A percentile compares a stretch with the other conserved stretches of the same genome.
Evolutionary conservation across 768 basidiomycete genomes (phyloP).

Genomic region (Tricholoma flavovirens): DNA sequence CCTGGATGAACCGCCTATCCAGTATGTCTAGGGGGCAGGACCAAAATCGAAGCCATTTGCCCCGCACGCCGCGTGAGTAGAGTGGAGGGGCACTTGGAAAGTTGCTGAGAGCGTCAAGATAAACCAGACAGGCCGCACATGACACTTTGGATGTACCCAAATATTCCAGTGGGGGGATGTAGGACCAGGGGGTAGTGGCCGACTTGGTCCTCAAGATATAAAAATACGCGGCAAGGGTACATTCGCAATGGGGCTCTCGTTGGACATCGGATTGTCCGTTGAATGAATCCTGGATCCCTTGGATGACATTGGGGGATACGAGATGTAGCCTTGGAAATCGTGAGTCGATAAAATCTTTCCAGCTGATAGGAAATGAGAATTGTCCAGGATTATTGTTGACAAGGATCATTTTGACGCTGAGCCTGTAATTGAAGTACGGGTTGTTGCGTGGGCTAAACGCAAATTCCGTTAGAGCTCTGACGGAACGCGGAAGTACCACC

Average conservation of each 20-base stretch:
- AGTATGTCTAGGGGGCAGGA: not conserved
- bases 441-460: not conserved
- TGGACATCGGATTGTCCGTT: not conserved
- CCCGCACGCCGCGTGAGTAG: not conserved
- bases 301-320: not conserved
- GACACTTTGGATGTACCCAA: not conserved
- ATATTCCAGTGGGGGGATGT: not conserved
- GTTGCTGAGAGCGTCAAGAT: not conserved
- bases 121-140: not conserved
- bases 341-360: not conserved
- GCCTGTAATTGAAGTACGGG: not conserved
- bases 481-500: not conserved
- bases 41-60: not conserved
- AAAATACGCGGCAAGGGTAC: not conserved
- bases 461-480: not conserved
- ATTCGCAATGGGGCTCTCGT: not conserved
- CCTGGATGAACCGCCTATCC: not conserved
- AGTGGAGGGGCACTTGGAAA: not conserved
- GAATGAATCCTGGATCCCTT: not conserved
- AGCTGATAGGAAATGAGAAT: not conserved
- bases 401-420: not conserved
- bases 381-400: not conserved
- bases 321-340: not conserved
- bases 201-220: not conserved
- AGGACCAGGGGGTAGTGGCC: not conserved